These are phyloP conservation scores for Podospora tetraspora DNA, from an alignment of 495 filamentous ascomycete species.

Conservation along the genomic window DNA sequence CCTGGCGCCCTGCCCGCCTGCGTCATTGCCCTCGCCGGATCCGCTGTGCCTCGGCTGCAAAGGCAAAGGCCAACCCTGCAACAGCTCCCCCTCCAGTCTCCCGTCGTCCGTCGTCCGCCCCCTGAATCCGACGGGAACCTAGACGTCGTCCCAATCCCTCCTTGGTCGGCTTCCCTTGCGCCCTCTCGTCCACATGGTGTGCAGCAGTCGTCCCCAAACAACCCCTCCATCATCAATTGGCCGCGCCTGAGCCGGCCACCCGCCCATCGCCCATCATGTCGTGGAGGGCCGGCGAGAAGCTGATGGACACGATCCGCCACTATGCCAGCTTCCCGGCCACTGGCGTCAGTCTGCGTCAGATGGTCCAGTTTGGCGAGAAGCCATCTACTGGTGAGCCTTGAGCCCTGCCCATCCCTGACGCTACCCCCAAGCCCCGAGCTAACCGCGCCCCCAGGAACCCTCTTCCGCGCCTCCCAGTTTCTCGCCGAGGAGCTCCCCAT, in stretches of 20 bases:
- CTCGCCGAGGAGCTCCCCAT: slow-evolving; percentile 97
- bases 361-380: slow-evolving; percentile 96
- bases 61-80: slow-evolving; percentile 1
- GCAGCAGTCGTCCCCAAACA: slow-evolving; percentile 24
- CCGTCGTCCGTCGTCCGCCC: background rate
- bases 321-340: slow-evolving; percentile 97
- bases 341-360: slow-evolving; percentile 91
- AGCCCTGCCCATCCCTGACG: slow-evolving; percentile 17
- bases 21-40: slow-evolving; percentile 7
- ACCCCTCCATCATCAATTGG: slow-evolving; percentile 32
- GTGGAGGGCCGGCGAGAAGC: slow-evolving; percentile 81
- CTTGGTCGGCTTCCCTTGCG: background rate
- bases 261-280: slow-evolving; percentile 52
- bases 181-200: slow-evolving; percentile 21
- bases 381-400: slow-evolving; percentile 69
- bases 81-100: background rate
- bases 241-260: slow-evolving; percentile 25
- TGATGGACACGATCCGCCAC: slow-evolving; percentile 99
- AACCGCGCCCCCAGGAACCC: slow-evolving; percentile 57
- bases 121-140: background rate
- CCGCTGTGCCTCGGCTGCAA: slow-evolving; percentile 7
- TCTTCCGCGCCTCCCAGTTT: slow-evolving; percentile 97
- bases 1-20: background rate
- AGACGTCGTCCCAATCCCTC: too few relatives aligned
- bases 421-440: background rate